Conservation (phyloP, 176 grass and related monocot species). For the Neostapfia colusana region DNA sequence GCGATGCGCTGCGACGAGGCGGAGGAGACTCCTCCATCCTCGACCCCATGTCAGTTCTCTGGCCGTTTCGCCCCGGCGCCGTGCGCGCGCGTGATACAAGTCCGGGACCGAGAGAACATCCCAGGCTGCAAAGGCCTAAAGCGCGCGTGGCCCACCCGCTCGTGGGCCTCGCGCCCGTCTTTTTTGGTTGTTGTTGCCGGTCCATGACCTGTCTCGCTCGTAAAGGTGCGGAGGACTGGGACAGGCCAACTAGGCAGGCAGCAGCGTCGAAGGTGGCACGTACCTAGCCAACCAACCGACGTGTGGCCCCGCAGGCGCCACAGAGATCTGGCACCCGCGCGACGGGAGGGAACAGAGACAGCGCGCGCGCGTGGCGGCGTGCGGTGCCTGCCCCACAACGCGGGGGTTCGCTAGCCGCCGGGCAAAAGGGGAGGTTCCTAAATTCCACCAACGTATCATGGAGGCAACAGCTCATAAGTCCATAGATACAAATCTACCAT, state of each 20-base stretch:
- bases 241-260: slow-evolving; percentile 5
- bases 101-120: slow-evolving; percentile 7
- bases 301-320: background rate
- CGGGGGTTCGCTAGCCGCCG: too few relatives aligned
- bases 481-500: too few relatives aligned
- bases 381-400: too few relatives aligned
- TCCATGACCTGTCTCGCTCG: background rate
- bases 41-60: too few relatives aligned
- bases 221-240: background rate
- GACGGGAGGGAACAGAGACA: too few relatives aligned
- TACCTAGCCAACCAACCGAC: background rate
- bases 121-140: slow-evolving; percentile 36
- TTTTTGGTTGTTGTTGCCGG: background rate
- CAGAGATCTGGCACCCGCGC: background rate
- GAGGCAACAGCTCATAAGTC: too few relatives aligned
- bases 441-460: too few relatives aligned
- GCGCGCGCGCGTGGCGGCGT: too few relatives aligned
- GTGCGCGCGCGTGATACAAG: background rate
- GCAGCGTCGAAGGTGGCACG: background rate
- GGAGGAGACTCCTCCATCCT: too few relatives aligned
- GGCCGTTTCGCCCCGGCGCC: too few relatives aligned
- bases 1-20: too few relatives aligned
- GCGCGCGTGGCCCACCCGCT: background rate
- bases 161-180: slow-evolving; percentile 7
- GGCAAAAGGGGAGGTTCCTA: too few relatives aligned